These are phyloP conservation scores for Venturia aucupariae DNA, from an alignment of 2,329 filamentous ascomycete species.

Conservation along the genomic window DNA sequence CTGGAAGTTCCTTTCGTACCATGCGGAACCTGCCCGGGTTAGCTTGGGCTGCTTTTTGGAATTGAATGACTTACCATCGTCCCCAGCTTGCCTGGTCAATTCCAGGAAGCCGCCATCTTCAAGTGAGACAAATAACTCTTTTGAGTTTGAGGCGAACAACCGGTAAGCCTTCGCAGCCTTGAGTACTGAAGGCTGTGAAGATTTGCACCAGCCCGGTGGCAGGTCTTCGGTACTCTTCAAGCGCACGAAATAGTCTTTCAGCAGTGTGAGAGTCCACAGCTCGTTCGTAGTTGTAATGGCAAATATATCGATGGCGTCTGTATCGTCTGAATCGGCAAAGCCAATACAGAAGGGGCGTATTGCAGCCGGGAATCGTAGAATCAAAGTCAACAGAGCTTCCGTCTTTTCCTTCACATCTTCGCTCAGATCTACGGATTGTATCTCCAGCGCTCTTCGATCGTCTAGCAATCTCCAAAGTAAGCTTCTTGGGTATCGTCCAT, in stretches of 20 bases:
- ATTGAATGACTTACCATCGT: slow-evolving; percentile 17
- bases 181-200: slow-evolving; percentile 63
- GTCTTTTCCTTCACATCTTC: slow-evolving; percentile 45
- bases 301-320: slow-evolving; percentile 69
- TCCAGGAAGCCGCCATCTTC: slow-evolving; percentile 53
- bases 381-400: slow-evolving; percentile 66
- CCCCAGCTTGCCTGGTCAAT: slow-evolving; percentile 22
- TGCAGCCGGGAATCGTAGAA: slow-evolving; percentile 64
- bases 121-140: slow-evolving; percentile 69
- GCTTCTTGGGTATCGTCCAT: slow-evolving; percentile 66
- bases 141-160: slow-evolving; percentile 5
- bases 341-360: slow-evolving; percentile 73
- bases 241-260: slow-evolving; percentile 71
- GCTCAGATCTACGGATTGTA: slow-evolving; percentile 73
- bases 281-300: slow-evolving; percentile 70
- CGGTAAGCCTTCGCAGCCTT: slow-evolving; percentile 72
- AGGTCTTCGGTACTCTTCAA: slow-evolving; percentile 61
- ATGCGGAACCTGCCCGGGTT: slow-evolving; percentile 29
- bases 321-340: slow-evolving; percentile 68
- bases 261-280: slow-evolving; percentile 74
- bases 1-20: slow-evolving; percentile 66
- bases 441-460: slow-evolving; percentile 67
- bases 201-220: slow-evolving; percentile 67
- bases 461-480: slow-evolving; percentile 89
- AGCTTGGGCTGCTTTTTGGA: background rate